Percentiles rank a stretch among this genome's conserved stretches.
Conservation (phyloP, 805 yeast genomes). For the Debaryomyces maramus region DNA sequence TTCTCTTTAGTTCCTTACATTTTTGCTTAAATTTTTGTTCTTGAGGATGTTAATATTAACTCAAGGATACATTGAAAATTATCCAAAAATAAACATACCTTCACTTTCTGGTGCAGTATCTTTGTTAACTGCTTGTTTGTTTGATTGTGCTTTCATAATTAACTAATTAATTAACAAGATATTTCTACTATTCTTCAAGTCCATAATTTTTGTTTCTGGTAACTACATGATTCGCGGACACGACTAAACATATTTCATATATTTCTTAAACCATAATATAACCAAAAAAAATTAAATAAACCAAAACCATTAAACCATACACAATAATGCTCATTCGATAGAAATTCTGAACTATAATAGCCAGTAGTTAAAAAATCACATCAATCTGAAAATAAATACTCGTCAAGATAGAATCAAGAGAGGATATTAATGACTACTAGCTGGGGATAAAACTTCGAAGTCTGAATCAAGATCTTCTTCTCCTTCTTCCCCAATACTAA, state of each 20-base stretch:
- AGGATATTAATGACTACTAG: constrained; percentile 9
- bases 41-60: constrained; percentile 6
- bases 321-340: no score
- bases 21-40: constrained; percentile 55
- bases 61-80: not conserved
- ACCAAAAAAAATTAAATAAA: not conserved
- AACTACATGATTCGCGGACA: not conserved
- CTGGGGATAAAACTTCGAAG: constrained; percentile 36
- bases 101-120: constrained; percentile 40
- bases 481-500: constrained; percentile 28
- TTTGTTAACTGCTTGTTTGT: constrained; percentile 12
- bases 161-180: no score
- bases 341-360: not conserved
- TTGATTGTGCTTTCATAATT: constrained; percentile 11
- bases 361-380: not conserved
- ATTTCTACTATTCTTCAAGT: not conserved
- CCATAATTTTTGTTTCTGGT: no score
- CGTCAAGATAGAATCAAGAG: no score
- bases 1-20: constrained; percentile 67
- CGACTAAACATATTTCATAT: not conserved
- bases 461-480: constrained; percentile 35
- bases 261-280: not conserved
- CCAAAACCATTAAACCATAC: no score
- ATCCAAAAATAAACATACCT: constrained; percentile 40
- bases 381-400: not conserved